Base-by-base conservation (phyloP, 2,329 filamentous ascomycete species). In the Hymenoscyphus albidus region DNA sequence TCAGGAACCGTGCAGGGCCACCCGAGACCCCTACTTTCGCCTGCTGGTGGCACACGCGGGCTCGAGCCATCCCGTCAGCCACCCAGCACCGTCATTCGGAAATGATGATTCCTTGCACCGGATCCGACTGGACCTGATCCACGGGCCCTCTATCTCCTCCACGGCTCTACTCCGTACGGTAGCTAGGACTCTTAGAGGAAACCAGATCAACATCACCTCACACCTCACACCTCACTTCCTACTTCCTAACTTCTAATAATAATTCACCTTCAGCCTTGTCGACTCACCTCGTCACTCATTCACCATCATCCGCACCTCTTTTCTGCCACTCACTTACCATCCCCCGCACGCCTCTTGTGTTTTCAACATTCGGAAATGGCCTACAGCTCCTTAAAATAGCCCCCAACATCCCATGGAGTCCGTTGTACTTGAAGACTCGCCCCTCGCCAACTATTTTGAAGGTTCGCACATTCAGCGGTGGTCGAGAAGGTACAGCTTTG, bases 361-460 rank as follows among this genome's bases (percentile, higher is more conserved):
- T 38, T 38, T 57, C 27, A 32, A 35, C 32, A 57, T 16, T 54
- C 48, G 48, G 48, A 54, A 54, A 32, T 57, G 32, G 55, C 32
- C 55, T 13, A 35, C 27, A 32, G 55, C 55, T 57, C 55, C 31
- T 27, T 57, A 58, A 61, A 44, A 68, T 67, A 70, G 55, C 65
- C 62, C 58, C 61, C 16, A 51, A 63, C 65, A 65, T 71, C 70
- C 68, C 69, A 95, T 97, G 93, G 93, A 97, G 84, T 87, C 90
- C 74, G 83, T 97, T 73, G 87, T 97, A 72, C 91, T 90, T 79
- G 87, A 95, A 80, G 88, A 93, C 80, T 91, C 91, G 76, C 93
- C 93, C 72, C 83, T 97, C 79, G 93, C 92, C 76, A 88, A 91
- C 74, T 95, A 95, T 80, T 87, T 97, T 72, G 89, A 93, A 86